Conservation (phyloP, 2,329 filamentous ascomycete genomes). For the Colletotrichum sp. region DNA sequence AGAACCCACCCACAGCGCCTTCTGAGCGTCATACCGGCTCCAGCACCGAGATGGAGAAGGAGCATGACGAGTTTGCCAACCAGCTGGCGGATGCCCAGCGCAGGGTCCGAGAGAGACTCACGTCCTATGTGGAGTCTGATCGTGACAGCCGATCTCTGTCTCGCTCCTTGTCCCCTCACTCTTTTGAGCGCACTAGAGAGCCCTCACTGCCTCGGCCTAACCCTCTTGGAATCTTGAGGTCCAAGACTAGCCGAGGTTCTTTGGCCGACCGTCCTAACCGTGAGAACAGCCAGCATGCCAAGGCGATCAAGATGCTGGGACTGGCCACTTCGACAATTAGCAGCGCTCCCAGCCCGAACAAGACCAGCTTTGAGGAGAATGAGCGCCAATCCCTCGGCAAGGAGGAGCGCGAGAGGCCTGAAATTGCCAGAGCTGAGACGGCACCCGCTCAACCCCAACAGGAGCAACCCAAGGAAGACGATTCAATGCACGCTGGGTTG, state of each 20-base stretch:
- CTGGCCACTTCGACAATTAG: constrained; percentile 50
- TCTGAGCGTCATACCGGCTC: constrained; percentile 4
- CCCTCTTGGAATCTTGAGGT: constrained; percentile 66
- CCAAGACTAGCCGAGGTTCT: constrained; percentile 72
- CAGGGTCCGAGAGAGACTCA: constrained; percentile 75
- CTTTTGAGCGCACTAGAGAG: constrained; percentile 40
- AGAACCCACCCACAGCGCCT: background rate
- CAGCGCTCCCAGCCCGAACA: constrained; percentile 43
- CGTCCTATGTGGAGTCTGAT: constrained; percentile 70
- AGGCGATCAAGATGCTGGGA: constrained; percentile 67
- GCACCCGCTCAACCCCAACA: constrained; percentile 15
- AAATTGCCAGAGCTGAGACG: background rate
- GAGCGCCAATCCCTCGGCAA: constrained; percentile 29
- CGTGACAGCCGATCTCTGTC: constrained; percentile 44
- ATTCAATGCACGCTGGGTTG: constrained; percentile 53
- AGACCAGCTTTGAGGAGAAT: constrained; percentile 39
- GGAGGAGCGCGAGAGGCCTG: constrained; percentile 25
- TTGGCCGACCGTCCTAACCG: constrained; percentile 53
- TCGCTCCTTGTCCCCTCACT: constrained; percentile 44
- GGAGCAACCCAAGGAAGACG: constrained; percentile 35
- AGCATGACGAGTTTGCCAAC: constrained; percentile 73
- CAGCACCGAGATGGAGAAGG: constrained; percentile 47
- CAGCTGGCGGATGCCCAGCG: constrained; percentile 71
- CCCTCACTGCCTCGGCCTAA: constrained; percentile 48
- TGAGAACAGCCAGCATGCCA: constrained; percentile 51